Evolutionary conservation across 2,329 filamentous ascomycete genomes (phyloP).

Genomic region (Lachnellula subtilissima): DNA sequence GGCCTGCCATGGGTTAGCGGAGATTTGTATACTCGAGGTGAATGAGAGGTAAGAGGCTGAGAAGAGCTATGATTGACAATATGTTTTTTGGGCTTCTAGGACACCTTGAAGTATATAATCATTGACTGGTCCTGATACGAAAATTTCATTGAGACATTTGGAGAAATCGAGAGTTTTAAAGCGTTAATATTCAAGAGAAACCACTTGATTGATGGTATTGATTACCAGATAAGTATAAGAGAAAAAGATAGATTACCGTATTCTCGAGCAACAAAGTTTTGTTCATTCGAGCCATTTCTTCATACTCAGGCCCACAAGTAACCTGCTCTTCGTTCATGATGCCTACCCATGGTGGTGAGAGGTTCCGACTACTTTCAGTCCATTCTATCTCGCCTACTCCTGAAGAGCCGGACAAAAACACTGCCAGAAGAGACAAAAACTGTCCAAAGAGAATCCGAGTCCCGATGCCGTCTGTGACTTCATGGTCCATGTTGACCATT

Average conservation of each 20-base stretch:
- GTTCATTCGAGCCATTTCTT: constrained; percentile 5
- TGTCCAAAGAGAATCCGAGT: constrained; percentile 19
- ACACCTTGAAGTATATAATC: background rate
- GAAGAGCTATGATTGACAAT: too few relatives aligned
- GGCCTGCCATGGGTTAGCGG: constrained; percentile 6
- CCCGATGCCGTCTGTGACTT: constrained; percentile 24
- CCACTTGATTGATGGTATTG: too few relatives aligned
- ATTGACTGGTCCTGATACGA: too few relatives aligned
- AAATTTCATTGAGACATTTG: too few relatives aligned
- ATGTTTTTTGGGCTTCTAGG: too few relatives aligned
- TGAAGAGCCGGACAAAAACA: background rate
- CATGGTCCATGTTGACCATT: constrained; percentile 20
- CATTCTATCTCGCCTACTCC: constrained; percentile 2
- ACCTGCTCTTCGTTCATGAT: constrained; percentile 14
- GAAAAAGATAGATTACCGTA: constrained; percentile 8
- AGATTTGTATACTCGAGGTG: background rate
- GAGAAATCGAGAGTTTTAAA: too few relatives aligned
- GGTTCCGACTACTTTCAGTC: constrained; percentile 12
- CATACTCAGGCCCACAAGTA: constrained; percentile 9
- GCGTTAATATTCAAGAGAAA: too few relatives aligned
- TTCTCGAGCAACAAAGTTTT: constrained; percentile 9
- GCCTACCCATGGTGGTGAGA: constrained; percentile 19
- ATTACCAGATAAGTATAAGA: background rate
- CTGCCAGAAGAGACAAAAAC: constrained; percentile 14
- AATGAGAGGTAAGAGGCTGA: background rate